Evolutionary conservation across 345 rosid genomes (phyloP).

Genomic region (Dovyalis caffra): DNA sequence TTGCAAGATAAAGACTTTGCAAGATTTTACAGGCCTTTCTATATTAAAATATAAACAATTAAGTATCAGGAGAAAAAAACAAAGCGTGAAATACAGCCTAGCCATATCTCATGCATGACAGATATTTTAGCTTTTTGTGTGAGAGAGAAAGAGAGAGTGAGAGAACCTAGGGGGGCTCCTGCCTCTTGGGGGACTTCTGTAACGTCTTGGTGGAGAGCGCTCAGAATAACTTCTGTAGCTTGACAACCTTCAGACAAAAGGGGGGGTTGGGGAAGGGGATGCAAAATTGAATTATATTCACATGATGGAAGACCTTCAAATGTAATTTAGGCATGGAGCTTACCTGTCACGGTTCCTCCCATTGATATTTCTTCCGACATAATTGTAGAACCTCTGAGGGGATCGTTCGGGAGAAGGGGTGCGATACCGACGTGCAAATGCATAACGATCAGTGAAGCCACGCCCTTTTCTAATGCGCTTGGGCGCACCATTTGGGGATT

Average conservation of each 20-base stretch:
- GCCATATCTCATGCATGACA: neutral
- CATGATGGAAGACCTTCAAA: neutral
- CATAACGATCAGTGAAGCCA: conserved; percentile 86
- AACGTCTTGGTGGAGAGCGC: conserved; percentile 48
- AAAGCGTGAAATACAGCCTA: neutral
- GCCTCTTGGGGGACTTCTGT: conserved; percentile 73
- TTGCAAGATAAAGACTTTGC: neutral
- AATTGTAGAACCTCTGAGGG: conserved; percentile 46
- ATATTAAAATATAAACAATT: neutral
- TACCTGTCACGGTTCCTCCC: conserved; percentile 80
- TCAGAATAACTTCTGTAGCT: conserved; percentile 52
- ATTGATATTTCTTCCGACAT: conserved; percentile 59
- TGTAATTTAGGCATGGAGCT: conserved; percentile 6
- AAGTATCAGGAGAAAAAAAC: neutral
- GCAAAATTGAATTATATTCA: conserved; percentile 1
- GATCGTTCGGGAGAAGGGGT: conserved; percentile 89
- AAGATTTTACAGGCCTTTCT: neutral
- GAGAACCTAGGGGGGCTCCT: conserved; percentile 79
- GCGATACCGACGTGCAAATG: conserved; percentile 90
- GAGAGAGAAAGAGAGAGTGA: conserved; percentile 9
- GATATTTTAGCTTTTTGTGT: neutral
- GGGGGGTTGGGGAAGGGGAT: neutral
- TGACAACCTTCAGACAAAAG: conserved; percentile 44
- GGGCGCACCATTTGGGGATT: conserved; percentile 46
- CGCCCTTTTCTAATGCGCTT: conserved; percentile 93